These are phyloP conservation scores for Jatropha multifida DNA, from an alignment of 441 rosid species.

Conservation along the genomic window DNA sequence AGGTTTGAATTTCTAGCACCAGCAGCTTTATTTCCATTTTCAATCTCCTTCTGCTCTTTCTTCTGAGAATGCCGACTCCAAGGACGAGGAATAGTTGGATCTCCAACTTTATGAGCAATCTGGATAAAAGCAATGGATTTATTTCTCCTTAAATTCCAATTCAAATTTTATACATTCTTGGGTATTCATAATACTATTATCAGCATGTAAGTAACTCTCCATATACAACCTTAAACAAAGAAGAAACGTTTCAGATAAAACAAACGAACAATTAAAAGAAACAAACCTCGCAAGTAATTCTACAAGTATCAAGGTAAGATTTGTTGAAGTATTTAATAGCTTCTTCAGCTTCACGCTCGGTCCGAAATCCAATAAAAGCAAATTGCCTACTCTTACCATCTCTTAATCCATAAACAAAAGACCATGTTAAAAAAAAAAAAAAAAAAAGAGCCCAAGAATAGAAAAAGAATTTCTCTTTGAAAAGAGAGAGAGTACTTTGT, in stretches of 20 bases:
- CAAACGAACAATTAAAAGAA: background rate
- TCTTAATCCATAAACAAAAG: constrained; percentile 30
- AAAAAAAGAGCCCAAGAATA: background rate
- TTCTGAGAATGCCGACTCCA: constrained; percentile 78
- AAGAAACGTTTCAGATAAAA: background rate
- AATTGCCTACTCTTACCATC: constrained; percentile 89
- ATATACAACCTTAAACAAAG: background rate
- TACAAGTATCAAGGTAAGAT: constrained; percentile 62
- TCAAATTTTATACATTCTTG: background rate
- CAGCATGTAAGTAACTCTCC: background rate
- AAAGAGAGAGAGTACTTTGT: constrained; percentile 39
- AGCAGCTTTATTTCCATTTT: constrained; percentile 21
- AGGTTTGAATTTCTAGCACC: constrained; percentile 21
- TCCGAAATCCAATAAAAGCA: constrained; percentile 87
- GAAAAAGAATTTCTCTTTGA: background rate
- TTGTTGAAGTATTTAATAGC: constrained; percentile 77
- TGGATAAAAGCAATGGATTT: constrained; percentile 23
- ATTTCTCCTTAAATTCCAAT: constrained; percentile 19
- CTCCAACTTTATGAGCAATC: constrained; percentile 77
- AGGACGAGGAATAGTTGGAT: constrained; percentile 65
- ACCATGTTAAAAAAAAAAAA: background rate
- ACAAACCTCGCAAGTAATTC: constrained; percentile 74
- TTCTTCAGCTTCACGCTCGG: constrained; percentile 68
- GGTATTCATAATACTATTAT: background rate
- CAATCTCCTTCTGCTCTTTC: constrained; percentile 40